Conservation (phyloP, 2,329 filamentous ascomycete genomes). For the Aspergillus sp. region DNA sequence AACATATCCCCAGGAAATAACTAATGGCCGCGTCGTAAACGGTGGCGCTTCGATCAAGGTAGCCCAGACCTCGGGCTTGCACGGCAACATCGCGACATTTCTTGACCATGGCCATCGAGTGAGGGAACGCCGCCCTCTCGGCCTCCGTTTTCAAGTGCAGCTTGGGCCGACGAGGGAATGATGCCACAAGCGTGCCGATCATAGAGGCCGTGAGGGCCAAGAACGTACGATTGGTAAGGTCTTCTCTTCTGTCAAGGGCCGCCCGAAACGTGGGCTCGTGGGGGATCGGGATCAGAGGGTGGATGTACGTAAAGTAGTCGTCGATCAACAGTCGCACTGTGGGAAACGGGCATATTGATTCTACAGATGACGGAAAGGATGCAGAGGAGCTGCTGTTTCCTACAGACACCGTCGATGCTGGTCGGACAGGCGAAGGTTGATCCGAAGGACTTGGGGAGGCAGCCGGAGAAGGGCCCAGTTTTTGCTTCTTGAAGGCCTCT, state of each 20-base stretch:
- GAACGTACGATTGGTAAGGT: constrained; percentile 42
- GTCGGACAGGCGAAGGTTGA: constrained; percentile 42
- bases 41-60: constrained; percentile 42
- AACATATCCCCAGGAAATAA: constrained; percentile 44
- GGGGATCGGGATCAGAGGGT: constrained; percentile 47
- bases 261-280: constrained; percentile 48
- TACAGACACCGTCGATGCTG: constrained; percentile 5
- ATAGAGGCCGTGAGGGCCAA: constrained; percentile 47
- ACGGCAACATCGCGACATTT: constrained; percentile 45
- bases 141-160: constrained; percentile 40
- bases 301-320: constrained; percentile 50
- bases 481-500: constrained; percentile 64
- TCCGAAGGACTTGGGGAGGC: constrained; percentile 44
- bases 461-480: constrained; percentile 41
- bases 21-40: constrained; percentile 47
- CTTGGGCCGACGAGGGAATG: constrained; percentile 46
- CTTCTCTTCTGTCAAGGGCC: constrained; percentile 44
- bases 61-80: constrained; percentile 45
- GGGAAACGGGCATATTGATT: constrained; percentile 45
- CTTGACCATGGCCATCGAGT: constrained; percentile 44
- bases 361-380: constrained; percentile 49
- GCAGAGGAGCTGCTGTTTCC: constrained; percentile 30
- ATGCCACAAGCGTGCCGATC: constrained; percentile 46
- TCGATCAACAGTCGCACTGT: constrained; percentile 44
- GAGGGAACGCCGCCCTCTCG: constrained; percentile 40